Conservation (phyloP, 768 basidiomycete genomes). For the Piloderma croceum region DNA sequence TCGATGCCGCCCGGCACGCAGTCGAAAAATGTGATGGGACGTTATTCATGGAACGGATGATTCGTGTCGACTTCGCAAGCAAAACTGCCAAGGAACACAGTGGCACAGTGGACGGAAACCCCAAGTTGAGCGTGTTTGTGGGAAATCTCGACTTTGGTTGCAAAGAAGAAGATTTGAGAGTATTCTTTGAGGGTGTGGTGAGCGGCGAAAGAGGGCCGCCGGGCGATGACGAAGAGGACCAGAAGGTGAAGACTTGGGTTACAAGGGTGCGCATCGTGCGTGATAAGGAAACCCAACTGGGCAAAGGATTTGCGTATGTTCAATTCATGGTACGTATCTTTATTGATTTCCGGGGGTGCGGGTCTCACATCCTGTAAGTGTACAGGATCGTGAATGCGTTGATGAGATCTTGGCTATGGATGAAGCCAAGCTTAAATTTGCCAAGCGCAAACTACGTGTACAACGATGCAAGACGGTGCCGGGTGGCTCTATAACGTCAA, state of each 20-base stretch:
- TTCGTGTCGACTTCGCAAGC: conserved; percentile 72
- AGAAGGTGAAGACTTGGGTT: conserved; percentile 57
- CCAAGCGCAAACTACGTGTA: conserved; percentile 86
- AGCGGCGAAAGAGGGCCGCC: conserved; percentile 64
- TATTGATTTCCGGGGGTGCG: neutral
- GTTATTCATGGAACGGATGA: conserved; percentile 66
- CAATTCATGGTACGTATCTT: conserved; percentile 65
- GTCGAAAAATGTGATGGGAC: conserved; percentile 63
- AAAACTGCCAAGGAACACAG: conserved; percentile 10
- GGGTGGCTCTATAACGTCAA: too few relatives aligned
- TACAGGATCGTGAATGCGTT: conserved; percentile 82
- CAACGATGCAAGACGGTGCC: conserved; percentile 82
- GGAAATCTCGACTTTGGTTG: conserved; percentile 91
- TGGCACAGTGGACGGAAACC: conserved; percentile 45
- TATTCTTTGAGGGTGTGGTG: conserved; percentile 79
- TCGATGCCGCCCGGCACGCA: conserved; percentile 58
- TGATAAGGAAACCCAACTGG: conserved; percentile 87
- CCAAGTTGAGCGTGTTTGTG: conserved; percentile 81
- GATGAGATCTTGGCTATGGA: conserved; percentile 88
- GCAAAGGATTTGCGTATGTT: conserved; percentile 94
- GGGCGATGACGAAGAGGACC: conserved; percentile 2
- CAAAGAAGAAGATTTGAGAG: conserved; percentile 83
- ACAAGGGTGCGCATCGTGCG: conserved; percentile 81
- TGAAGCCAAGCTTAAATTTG: conserved; percentile 74
- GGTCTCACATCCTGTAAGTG: conserved; percentile 2